Base-by-base conservation (phyloP, 805 yeast genomes). In the Lachancea mirantina region DNA sequence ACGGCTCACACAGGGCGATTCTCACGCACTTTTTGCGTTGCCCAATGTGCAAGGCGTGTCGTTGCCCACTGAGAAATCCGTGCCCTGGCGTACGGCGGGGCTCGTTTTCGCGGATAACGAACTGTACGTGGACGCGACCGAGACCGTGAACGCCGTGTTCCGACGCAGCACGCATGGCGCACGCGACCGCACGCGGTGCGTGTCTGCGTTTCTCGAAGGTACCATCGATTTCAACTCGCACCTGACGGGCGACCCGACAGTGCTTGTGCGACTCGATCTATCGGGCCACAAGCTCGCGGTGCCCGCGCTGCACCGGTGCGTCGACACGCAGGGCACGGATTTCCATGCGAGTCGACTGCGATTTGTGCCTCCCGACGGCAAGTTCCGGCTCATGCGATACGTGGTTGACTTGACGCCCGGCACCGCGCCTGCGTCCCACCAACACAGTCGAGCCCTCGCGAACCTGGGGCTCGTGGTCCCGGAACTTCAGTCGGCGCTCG, bases 331-430 rank as follows among this genome's bases (percentile, higher is more conserved):
- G 8, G 57, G 17, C 8, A 3, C 25, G 6, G 30, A 27, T 13
- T 28, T 28, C n/a, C 6, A 20, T 8, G n/a, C 59, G 13, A 81
- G 85, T 84, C 31, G 25, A 0, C 50, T 87, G 19, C 64, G 75
- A 11, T 84, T 89, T 48, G 68, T 82, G 13, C 98, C 97, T 4
- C 95, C 97, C 0, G 96, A 89, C 56, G 96, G 94, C 5, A 68
- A 63, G 38, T 73, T 75, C 24, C 63, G 67, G 3, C 51, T 88
- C 14, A 70, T 78, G 68, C 57, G 71, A 7, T 88, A 88, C 55
- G 64, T 70, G 5, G 54, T 82, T 19, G 82, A 81, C 42, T 47
- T 79, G 11, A 59, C 56, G 33, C n/a, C n/a, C n/a, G n/a, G n/a
- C n/a, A n/a, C n/a, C n/a, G n/a, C n/a, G n/a, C n/a, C n/a, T n/a